phyloP scores from a whole-genome alignment of 495 filamentous ascomycete genomes.

The Penicillium steckii region DNA sequence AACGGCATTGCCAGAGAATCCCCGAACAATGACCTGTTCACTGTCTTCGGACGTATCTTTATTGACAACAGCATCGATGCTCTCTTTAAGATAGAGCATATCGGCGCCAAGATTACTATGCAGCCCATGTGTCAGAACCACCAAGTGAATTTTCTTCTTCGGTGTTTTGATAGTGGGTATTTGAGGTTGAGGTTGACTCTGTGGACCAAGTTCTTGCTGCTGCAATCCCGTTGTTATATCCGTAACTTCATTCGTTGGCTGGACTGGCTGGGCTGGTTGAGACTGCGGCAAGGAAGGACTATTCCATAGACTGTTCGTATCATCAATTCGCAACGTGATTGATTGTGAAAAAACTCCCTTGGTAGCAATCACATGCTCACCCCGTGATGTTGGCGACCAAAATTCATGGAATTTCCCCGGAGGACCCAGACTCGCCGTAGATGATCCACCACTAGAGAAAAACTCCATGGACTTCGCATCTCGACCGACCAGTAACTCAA shows the following conservation, averaged over 20 bases:
- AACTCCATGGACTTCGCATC: conserved; percentile 79
- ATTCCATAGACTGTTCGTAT: conserved; percentile 88
- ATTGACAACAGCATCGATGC: conserved; percentile 79
- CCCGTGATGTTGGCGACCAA: conserved; percentile 46
- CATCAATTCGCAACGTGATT: conserved; percentile 74
- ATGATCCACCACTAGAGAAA: conserved; percentile 48
- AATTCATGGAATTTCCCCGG: conserved; percentile 76
- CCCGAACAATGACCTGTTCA: conserved; percentile 89
- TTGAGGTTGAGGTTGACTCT: background rate
- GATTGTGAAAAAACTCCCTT: conserved; percentile 81
- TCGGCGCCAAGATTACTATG: conserved; percentile 97
- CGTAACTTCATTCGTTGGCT: background rate
- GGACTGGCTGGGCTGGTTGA: conserved; percentile 43
- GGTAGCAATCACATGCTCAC: conserved; percentile 48
- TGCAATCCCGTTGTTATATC: background rate
- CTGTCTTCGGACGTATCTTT: conserved; percentile 11
- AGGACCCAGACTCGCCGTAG: conserved; percentile 43
- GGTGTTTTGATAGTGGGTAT: background rate
- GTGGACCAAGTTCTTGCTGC: background rate
- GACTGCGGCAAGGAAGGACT: conserved; percentile 74
- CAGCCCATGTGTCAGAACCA: conserved; percentile 89
- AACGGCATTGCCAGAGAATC: conserved; percentile 85
- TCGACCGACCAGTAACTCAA: conserved; percentile 79
- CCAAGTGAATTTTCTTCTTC: conserved; percentile 79
- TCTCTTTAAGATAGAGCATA: conserved; percentile 96